Conservation (phyloP, 768 basidiomycete genomes). For the Pleurotus tuoliensis region DNA sequence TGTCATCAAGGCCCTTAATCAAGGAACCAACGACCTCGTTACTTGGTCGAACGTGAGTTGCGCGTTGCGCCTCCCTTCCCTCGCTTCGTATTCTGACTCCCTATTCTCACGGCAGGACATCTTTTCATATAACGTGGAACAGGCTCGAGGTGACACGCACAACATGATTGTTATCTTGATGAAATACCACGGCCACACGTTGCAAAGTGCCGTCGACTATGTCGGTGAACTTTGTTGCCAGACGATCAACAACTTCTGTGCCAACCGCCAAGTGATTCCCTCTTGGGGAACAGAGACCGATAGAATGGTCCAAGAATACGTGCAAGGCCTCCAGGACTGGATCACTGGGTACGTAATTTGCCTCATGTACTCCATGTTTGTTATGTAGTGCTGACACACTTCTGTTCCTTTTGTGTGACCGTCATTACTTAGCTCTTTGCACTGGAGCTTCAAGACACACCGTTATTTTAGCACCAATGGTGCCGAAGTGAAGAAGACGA, state of each 20-base stretch:
- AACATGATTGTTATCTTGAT: slow-evolving; percentile 75
- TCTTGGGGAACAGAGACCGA: slow-evolving; percentile 64
- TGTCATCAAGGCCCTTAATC: slow-evolving; percentile 53
- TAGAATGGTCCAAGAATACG: slow-evolving; percentile 50
- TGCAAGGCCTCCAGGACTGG: slow-evolving; percentile 66
- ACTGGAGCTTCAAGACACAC: slow-evolving; percentile 69
- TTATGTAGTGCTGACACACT: background rate
- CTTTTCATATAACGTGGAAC: slow-evolving; percentile 74
- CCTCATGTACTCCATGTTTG: slow-evolving; percentile 4
- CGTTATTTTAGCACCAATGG: slow-evolving; percentile 67
- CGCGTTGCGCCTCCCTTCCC: background rate
- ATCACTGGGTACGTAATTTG: slow-evolving; percentile 51
- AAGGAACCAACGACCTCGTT: slow-evolving; percentile 73
- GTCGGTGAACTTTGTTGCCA: slow-evolving; percentile 59
- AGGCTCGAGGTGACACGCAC: slow-evolving; percentile 63
- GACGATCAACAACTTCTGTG: slow-evolving; percentile 49
- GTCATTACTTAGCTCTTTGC: slow-evolving; percentile 37
- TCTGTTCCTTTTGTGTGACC: background rate
- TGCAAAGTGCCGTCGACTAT: slow-evolving; percentile 62
- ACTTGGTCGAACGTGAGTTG: slow-evolving; percentile 76
- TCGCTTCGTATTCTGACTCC: background rate
- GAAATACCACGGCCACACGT: slow-evolving; percentile 48
- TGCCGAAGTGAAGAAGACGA: slow-evolving; percentile 46
- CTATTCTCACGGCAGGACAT: slow-evolving; percentile 47
- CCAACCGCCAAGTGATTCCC: slow-evolving; percentile 45